Conservation (phyloP, 2,329 filamentous ascomycete species). For the Aureobasidium pullulans region DNA sequence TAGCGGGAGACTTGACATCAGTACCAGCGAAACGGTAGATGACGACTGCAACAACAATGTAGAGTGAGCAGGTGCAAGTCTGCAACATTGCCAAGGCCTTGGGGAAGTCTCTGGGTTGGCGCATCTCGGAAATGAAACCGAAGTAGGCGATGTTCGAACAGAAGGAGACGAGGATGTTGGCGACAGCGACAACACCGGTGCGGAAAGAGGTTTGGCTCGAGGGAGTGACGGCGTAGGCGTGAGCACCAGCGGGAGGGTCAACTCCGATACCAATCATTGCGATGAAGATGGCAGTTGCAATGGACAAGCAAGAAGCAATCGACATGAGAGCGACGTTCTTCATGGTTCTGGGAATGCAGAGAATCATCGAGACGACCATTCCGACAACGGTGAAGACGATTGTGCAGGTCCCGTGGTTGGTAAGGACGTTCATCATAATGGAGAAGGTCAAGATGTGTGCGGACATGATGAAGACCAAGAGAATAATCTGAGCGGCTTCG, state of each 20-base stretch:
- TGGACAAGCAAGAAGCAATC: conserved; percentile 56
- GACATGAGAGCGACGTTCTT: conserved; percentile 57
- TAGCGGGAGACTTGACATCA: conserved; percentile 56
- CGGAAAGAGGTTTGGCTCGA: conserved; percentile 37
- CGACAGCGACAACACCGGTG: conserved; percentile 51
- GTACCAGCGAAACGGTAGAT: conserved; percentile 59
- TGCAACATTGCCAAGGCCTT: conserved; percentile 58
- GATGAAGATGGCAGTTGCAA: conserved; percentile 55
- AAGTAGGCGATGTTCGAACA: conserved; percentile 50
- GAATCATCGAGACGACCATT: conserved; percentile 49
- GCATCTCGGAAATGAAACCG: conserved; percentile 57
- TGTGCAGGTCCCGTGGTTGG: conserved; percentile 54
- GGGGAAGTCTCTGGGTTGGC: conserved; percentile 52
- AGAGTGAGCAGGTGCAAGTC: conserved; percentile 51
- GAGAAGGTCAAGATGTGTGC: conserved; percentile 66
- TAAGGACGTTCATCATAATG: conserved; percentile 61
- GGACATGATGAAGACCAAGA: conserved; percentile 62
- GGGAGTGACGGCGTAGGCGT: conserved; percentile 32
- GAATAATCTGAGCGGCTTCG: conserved; percentile 53
- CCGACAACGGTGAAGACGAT: conserved; percentile 58
- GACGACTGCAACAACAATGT: conserved; percentile 56
- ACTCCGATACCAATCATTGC: conserved; percentile 59
- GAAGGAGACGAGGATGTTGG: conserved; percentile 51
- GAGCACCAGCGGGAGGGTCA: conserved; percentile 32
- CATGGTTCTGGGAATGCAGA: conserved; percentile 56